Percentiles rank a stretch among this genome's conserved stretches.
These are phyloP conservation scores for Salix arbutifolia DNA, from an alignment of 345 rosid species.

Conservation along the genomic window DNA sequence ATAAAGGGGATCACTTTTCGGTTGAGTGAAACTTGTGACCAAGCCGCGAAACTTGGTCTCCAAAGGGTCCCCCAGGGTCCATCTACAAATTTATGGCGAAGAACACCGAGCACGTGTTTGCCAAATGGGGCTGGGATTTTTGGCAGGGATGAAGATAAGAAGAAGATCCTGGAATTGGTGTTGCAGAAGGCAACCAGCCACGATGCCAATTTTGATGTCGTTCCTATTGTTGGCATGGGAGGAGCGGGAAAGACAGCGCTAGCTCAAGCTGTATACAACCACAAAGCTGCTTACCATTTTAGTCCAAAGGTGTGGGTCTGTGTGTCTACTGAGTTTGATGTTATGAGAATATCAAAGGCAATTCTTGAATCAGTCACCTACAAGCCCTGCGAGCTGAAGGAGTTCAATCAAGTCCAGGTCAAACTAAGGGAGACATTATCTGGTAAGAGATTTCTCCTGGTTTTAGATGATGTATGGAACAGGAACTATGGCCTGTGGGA, in stretches of 20 bases:
- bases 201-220: no score
- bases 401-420: not conserved
- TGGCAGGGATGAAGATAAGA: slow-evolving; percentile 31
- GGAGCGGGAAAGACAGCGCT: no score
- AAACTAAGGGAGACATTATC: not conserved
- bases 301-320: slow-evolving; percentile 26
- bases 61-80: slow-evolving; percentile 9
- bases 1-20: slow-evolving; percentile 7
- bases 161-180: not conserved
- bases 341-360: slow-evolving; percentile 14
- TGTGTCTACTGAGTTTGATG: slow-evolving; percentile 29
- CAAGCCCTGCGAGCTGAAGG: not conserved
- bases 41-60: not conserved
- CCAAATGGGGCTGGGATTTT: slow-evolving; percentile 7
- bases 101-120: slow-evolving; percentile 11
- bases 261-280: no score
- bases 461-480: slow-evolving; percentile 5
- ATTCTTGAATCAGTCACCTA: slow-evolving; percentile 3
- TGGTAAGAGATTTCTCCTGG: not conserved
- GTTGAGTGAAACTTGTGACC: not conserved
- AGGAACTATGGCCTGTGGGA: not conserved
- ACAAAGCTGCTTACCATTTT: no score
- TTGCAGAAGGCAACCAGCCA: not conserved
- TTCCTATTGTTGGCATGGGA: no score
- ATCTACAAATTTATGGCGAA: not conserved